Conservation (phyloP, 2,329 filamentous ascomycete species). For the Bertia moriformis region DNA sequence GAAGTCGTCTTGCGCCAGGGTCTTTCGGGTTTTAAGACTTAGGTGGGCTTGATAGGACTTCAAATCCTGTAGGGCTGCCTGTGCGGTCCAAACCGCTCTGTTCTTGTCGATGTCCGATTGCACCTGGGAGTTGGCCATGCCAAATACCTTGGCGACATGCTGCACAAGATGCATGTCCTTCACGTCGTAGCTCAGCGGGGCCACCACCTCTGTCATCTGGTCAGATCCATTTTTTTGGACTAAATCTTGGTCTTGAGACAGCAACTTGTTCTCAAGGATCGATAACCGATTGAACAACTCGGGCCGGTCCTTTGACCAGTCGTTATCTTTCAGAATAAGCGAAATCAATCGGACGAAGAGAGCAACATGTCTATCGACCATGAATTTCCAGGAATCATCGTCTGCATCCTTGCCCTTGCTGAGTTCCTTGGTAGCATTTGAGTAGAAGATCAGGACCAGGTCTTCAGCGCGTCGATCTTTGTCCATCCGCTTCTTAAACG, state of each 20-base stretch:
- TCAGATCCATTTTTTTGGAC: slow-evolving; percentile 33
- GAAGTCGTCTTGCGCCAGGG: slow-evolving; percentile 53
- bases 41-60: slow-evolving; percentile 60
- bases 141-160: slow-evolving; percentile 52
- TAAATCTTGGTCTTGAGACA: slow-evolving; percentile 58
- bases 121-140: slow-evolving; percentile 43
- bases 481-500: slow-evolving; percentile 58
- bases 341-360: slow-evolving; percentile 58
- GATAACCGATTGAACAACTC: slow-evolving; percentile 49
- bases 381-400: slow-evolving; percentile 55
- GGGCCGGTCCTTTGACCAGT: slow-evolving; percentile 54
- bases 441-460: slow-evolving; percentile 61
- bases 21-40: slow-evolving; percentile 47
- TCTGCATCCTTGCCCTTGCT: slow-evolving; percentile 46
- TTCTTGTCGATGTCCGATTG: slow-evolving; percentile 57
- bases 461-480: slow-evolving; percentile 60
- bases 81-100: slow-evolving; percentile 53
- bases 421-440: slow-evolving; percentile 57
- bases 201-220: slow-evolving; percentile 43
- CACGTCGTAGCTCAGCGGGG: slow-evolving; percentile 53
- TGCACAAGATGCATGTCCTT: slow-evolving; percentile 63
- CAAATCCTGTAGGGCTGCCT: slow-evolving; percentile 54
- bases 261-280: slow-evolving; percentile 55
- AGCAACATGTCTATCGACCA: slow-evolving; percentile 64
- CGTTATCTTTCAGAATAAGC: slow-evolving; percentile 50